Percentiles rank a stretch among this genome's conserved stretches.
These are phyloP conservation scores for Abrus precatorius DNA, from an alignment of 306 rosid genomes.

Conservation along the genomic window DNA sequence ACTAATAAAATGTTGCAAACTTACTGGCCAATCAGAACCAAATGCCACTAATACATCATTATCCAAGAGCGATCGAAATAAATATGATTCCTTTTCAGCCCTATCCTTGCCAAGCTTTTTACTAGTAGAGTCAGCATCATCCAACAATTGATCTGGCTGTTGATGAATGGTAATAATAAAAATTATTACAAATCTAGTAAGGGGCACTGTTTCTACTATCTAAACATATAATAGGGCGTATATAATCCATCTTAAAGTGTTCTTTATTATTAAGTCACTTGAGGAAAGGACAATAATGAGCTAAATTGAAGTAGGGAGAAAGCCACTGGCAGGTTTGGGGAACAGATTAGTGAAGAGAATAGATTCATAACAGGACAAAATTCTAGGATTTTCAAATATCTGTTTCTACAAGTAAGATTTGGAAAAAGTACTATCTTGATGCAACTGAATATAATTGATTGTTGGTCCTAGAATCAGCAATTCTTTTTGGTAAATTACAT, in stretches of 20 bases:
- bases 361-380: background rate
- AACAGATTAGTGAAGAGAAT: background rate
- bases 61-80: constrained; percentile 69
- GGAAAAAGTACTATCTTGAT: constrained; percentile 12
- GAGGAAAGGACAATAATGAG: background rate
- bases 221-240: background rate
- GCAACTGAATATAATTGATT: background rate
- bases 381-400: constrained; percentile 34
- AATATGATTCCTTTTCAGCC: constrained; percentile 78
- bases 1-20: constrained; percentile 39
- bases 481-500: background rate
- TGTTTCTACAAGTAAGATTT: background rate
- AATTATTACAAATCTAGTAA: constrained; percentile 21
- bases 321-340: background rate
- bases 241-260: constrained; percentile 14
- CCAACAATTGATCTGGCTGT: constrained; percentile 87
- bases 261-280: constrained; percentile 16
- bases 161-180: constrained; percentile 39
- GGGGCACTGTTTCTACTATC: constrained; percentile 11
- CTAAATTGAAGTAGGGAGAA: constrained; percentile 2
- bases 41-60: constrained; percentile 67
- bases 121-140: constrained; percentile 67
- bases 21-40: constrained; percentile 96
- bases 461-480: constrained; percentile 5
- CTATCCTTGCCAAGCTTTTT: constrained; percentile 84